A percentile compares a stretch with the other conserved stretches of the same genome.
phyloP scores from a whole-genome alignment of 805 yeast genomes.

The Saccharomycopsis sp. region DNA sequence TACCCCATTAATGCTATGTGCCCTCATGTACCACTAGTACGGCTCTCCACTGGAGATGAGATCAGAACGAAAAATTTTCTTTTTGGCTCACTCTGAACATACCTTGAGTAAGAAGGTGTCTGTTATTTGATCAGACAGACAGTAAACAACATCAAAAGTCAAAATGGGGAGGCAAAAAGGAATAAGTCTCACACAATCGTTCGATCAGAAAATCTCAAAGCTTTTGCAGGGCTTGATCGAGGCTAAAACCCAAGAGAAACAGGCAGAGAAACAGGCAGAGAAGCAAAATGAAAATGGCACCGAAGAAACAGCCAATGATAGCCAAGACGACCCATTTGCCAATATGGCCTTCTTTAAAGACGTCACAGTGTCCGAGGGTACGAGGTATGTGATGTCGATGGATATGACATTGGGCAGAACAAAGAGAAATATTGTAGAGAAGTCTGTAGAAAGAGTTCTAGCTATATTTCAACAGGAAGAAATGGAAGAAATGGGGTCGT shows the following conservation, averaged over 20 bases:
- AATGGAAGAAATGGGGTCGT: constrained; percentile 19
- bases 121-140: too few relatives aligned
- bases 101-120: too few relatives aligned
- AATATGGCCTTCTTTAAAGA: constrained; percentile 7
- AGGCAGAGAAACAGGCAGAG: background rate
- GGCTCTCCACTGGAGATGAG: too few relatives aligned
- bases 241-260: constrained; percentile 1
- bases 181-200: constrained; percentile 6
- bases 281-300: constrained; percentile 38
- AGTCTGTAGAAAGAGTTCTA: constrained; percentile 12
- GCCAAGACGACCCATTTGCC: constrained; percentile 35
- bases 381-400: constrained; percentile 9
- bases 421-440: constrained; percentile 16
- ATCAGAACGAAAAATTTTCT: background rate
- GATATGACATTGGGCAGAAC: constrained; percentile 14
- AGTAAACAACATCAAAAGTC: background rate
- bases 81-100: background rate
- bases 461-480: constrained; percentile 11
- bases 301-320: constrained; percentile 39
- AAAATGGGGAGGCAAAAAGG: constrained; percentile 7
- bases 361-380: constrained; percentile 12
- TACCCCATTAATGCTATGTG: background rate
- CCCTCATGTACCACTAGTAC: too few relatives aligned
- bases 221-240: background rate
- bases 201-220: constrained; percentile 6